These are phyloP conservation scores for Pyrenula massariospora DNA, from an alignment of 495 filamentous ascomycete genomes.

Conservation along the genomic window DNA sequence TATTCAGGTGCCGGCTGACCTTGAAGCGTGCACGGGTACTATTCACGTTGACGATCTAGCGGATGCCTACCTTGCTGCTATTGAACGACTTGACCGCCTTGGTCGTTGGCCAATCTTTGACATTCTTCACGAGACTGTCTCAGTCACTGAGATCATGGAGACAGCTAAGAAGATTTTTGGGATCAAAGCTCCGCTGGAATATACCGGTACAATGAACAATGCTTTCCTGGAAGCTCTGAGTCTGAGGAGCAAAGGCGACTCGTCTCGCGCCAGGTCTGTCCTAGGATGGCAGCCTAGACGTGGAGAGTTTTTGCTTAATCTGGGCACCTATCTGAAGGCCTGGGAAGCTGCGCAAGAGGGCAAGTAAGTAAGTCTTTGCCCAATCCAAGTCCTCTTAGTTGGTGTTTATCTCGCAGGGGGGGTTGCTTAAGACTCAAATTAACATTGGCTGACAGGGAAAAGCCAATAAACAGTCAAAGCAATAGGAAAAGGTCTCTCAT, in stretches of 20 bases:
- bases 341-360: too few relatives aligned
- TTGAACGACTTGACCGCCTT: constrained; percentile 25
- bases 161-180: constrained; percentile 1
- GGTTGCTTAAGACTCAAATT: too few relatives aligned
- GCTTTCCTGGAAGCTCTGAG: constrained; percentile 7
- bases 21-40: constrained; percentile 9
- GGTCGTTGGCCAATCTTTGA: constrained; percentile 30
- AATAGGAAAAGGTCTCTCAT: too few relatives aligned
- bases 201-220: constrained; percentile 4
- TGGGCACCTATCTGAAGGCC: too few relatives aligned
- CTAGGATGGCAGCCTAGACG: constrained; percentile 26
- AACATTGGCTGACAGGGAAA: too few relatives aligned
- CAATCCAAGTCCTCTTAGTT: too few relatives aligned
- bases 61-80: constrained; percentile 15
- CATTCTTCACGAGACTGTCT: constrained; percentile 18
- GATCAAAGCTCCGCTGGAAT: constrained; percentile 5
- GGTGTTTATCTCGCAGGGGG: too few relatives aligned
- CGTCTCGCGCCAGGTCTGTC: constrained; percentile 19
- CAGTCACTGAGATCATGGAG: constrained; percentile 5
- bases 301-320: constrained; percentile 7
- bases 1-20: constrained; percentile 13
- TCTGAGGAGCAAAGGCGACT: constrained; percentile 8
- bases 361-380: too few relatives aligned
- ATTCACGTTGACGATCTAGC: constrained; percentile 31
- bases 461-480: too few relatives aligned